Base-by-base conservation (phyloP, 495 filamentous ascomycete genomes). In the Chaetomidium leptoderma region DNA sequence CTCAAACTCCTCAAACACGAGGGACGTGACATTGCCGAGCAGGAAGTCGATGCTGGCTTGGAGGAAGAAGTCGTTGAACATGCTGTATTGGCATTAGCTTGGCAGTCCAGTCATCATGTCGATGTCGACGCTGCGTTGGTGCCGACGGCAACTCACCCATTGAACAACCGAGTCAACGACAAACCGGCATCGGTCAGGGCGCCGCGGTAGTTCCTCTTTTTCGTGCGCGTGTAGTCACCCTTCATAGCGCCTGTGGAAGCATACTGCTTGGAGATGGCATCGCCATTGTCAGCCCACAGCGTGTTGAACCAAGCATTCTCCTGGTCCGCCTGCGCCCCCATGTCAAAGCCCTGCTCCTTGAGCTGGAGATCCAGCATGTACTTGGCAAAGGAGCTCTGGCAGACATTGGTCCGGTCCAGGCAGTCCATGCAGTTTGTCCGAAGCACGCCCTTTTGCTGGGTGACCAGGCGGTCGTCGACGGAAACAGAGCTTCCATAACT, bases 371-470 rank as follows among this genome's bases (percentile, higher is more conserved):
- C 88, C 21, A 97, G 78, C 32, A 86, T 86, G 71, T 83, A 78
- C 60, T 87, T 86, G 1, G 81, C 91, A 66, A 87, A 88, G 0
- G 90, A 92, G 63, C 87, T 91, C 72, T 96, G 92, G 21, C 91
- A 90, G 30, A 97, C 90, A 58, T 95, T 95, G 3, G 92, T 97
- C 27, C 91, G 84, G 64, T 97, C 92, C 14, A 97, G 80, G 63
- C 92, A 97, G 65, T 97, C 92, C 92, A 97, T 97, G 70, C 92
- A 97, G 67, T 97, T 97, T 3, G 90, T 96, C 53, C 92, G 76
- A 14, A 97, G 65, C 13, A 95, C 81, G 3, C 91, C 92, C 19
- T 70, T 77, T 65, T 97, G 92, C 40, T 67, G 77, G 8, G 66
- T 59, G 21, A 76, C 61, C 7, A 84, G 58, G 9, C 68, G 68